phyloP scores from a whole-genome alignment of 2,329 filamentous ascomycete genomes.

The Aureobasidium sp. region DNA sequence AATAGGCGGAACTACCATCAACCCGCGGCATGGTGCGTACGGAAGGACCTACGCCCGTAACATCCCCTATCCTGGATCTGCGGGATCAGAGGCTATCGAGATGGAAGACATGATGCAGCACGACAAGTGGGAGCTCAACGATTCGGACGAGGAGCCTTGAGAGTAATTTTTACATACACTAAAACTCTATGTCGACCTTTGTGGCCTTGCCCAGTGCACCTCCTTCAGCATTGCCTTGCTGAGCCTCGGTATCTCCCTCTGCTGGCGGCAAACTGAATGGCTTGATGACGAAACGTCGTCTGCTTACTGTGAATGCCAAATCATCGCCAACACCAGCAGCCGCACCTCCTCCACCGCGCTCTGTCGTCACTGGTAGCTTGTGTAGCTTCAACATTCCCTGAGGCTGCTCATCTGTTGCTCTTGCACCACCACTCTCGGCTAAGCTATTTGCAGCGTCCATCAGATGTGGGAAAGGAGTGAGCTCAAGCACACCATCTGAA shows the following conservation, averaged over 20 bases:
- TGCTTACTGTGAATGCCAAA: constrained; percentile 81
- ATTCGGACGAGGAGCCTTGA: constrained; percentile 17
- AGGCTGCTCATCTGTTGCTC: constrained; percentile 62
- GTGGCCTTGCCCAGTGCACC: constrained; percentile 36
- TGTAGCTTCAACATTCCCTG: constrained; percentile 84
- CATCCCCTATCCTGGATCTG: constrained; percentile 46
- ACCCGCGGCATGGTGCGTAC: constrained; percentile 42
- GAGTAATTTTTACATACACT: constrained; percentile 6
- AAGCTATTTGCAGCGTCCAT: constrained; percentile 43
- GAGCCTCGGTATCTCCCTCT: constrained; percentile 63
- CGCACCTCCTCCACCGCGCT: constrained; percentile 74
- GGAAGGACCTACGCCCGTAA: constrained; percentile 50
- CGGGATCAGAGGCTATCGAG: constrained; percentile 56
- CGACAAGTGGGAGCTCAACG: constrained; percentile 19
- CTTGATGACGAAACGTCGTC: constrained; percentile 75
- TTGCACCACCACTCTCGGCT: constrained; percentile 42
- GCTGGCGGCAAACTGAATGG: constrained; percentile 85
- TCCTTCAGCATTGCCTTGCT: constrained; percentile 38
- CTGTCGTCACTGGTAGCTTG: constrained; percentile 75
- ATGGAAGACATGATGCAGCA: constrained; percentile 53
- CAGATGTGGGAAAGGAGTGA: constrained; percentile 65
- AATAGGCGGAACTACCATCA: constrained; percentile 35
- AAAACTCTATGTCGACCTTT: constrained; percentile 72
- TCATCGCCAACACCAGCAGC: constrained; percentile 65
- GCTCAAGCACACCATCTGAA: constrained; percentile 77